Percentiles rank a stretch among this genome's conserved stretches.
Conservation (phyloP, 202 grass and related monocot species). For the Zoysia matrella region DNA sequence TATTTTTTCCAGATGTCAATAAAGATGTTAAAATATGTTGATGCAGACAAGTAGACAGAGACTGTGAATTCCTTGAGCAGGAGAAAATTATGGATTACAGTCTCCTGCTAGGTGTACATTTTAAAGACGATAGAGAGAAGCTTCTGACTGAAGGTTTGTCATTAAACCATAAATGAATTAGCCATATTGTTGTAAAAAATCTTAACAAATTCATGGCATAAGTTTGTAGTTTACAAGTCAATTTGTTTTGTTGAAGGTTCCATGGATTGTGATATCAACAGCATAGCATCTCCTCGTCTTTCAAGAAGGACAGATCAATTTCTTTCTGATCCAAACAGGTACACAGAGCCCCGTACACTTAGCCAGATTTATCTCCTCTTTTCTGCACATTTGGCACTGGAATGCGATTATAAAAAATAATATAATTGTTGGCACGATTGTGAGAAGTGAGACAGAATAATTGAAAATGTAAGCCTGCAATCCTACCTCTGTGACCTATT, state of each 20-base stretch:
- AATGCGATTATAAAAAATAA: not conserved
- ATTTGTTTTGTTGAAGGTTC: constrained; percentile 58
- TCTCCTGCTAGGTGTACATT: no score
- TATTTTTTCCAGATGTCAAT: constrained; percentile 37
- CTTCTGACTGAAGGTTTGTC: no score
- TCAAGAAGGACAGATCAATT: no score
- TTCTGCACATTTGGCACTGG: constrained; percentile 4
- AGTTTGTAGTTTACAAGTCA: constrained; percentile 41
- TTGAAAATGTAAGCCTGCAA: constrained; percentile 26
- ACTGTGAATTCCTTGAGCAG: no score
- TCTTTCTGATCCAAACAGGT: constrained; percentile 55
- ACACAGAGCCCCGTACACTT: constrained; percentile 22
- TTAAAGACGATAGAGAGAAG: no score
- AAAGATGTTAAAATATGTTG: constrained; percentile 32
- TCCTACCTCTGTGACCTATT: constrained; percentile 42
- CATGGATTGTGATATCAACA: not conserved
- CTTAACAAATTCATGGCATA: constrained; percentile 12
- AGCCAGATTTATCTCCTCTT: constrained; percentile 13
- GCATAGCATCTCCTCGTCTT: no score
- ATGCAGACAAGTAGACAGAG: constrained; percentile 81
- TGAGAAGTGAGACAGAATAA: constrained; percentile 24
- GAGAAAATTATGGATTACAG: no score
- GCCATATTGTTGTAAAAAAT: not conserved
- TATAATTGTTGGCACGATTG: not conserved
- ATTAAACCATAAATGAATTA: not conserved